Evolutionary conservation across 768 basidiomycete genomes (phyloP).

Genomic region (Dioszegia crocea): DNA sequence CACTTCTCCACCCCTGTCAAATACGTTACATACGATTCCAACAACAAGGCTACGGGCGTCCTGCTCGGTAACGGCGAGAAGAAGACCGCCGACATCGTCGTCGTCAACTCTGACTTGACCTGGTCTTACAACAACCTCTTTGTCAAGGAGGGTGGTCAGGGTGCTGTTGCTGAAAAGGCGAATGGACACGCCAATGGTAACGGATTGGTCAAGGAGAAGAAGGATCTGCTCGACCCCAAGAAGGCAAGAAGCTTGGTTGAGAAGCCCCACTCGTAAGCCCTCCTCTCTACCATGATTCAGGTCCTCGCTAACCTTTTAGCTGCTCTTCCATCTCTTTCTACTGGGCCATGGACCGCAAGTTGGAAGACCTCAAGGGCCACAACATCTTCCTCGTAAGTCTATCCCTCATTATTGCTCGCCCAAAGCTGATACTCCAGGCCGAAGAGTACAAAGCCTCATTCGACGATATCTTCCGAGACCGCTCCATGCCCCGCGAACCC

Average conservation of each 20-base stretch:
- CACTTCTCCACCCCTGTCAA: constrained; percentile 49
- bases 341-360: constrained; percentile 51
- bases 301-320: constrained; percentile 14
- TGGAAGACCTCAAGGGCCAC: constrained; percentile 50
- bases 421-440: constrained; percentile 34
- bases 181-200: too few species aligned
- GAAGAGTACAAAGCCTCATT: constrained; percentile 53
- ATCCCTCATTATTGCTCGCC: neutral
- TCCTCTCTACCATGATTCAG: neutral
- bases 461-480: constrained; percentile 52
- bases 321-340: constrained; percentile 54
- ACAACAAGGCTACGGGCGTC: constrained; percentile 48
- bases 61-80: constrained; percentile 42
- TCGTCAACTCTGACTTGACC: constrained; percentile 53
- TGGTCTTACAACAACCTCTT: constrained; percentile 52
- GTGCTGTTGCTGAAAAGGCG: neutral
- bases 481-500: constrained; percentile 52
- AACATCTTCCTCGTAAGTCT: constrained; percentile 51
- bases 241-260: constrained; percentile 32
- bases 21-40: constrained; percentile 41
- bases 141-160: constrained; percentile 15
- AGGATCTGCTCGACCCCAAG: constrained; percentile 26
- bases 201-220: constrained; percentile 7
- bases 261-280: constrained; percentile 43
- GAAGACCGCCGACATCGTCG: constrained; percentile 49